Evolutionary conservation across 2,329 filamentous ascomycete species (phyloP).

Genomic region (Pseudogymnoascus sp.): DNA sequence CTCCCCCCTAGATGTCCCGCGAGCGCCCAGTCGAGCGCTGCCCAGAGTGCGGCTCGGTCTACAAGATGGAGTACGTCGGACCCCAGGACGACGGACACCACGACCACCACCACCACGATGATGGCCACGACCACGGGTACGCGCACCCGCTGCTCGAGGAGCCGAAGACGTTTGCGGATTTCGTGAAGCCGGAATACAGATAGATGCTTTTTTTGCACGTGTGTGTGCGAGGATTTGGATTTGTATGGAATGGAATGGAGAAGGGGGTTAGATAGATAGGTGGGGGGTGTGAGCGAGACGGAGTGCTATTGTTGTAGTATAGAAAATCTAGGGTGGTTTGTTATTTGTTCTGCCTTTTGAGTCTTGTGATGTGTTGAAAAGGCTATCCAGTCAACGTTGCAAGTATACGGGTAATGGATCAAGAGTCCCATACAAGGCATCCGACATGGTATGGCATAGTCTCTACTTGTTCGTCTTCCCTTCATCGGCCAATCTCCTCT

Average conservation of each 20-base stretch:
- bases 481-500: neutral
- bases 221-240: neutral
- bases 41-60: constrained; percentile 90
- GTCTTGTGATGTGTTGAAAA: neutral
- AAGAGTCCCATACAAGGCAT: neutral
- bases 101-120: constrained; percentile 52
- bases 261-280: neutral
- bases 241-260: neutral
- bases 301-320: neutral
- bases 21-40: constrained; percentile 91
- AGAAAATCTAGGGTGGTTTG: constrained; percentile 8
- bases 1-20: constrained; percentile 59
- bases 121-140: constrained; percentile 38
- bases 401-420: neutral
- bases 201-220: constrained; percentile 37
- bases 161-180: constrained; percentile 96
- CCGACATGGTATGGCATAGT: neutral
- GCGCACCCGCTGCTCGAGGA: constrained; percentile 62
- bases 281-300: neutral
- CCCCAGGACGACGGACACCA: constrained; percentile 65
- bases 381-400: no score
- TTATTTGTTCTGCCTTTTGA: neutral
- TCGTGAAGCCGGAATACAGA: constrained; percentile 89
- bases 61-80: constrained; percentile 97
- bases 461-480: neutral